Evolutionary conservation across 768 basidiomycete species (phyloP).

Genomic region (Lepiota subincarnata): DNA sequence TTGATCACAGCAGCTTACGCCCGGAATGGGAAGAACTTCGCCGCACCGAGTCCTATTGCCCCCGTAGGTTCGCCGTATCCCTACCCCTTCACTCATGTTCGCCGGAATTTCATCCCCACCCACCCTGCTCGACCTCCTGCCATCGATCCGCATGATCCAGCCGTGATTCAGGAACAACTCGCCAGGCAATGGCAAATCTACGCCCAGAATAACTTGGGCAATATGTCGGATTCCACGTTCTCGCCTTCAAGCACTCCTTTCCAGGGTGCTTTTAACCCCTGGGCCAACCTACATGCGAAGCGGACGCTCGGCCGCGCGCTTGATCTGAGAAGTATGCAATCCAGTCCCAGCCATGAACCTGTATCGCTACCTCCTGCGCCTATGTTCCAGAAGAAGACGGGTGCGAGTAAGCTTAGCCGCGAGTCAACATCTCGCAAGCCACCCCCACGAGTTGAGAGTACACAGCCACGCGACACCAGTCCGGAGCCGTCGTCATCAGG

Average conservation of each 20-base stretch:
- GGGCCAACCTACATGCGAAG: constrained; percentile 65
- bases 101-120: constrained; percentile 41
- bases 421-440: constrained; percentile 19
- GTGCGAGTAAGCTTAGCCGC: background rate
- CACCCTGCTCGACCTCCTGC: constrained; percentile 24
- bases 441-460: constrained; percentile 78
- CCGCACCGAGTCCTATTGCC: constrained; percentile 48
- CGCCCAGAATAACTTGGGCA: constrained; percentile 60
- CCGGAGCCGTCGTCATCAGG: constrained; percentile 73
- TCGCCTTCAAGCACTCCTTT: constrained; percentile 76
- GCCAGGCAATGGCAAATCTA: constrained; percentile 76
- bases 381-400: constrained; percentile 44
- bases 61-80: constrained; percentile 76
- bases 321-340: constrained; percentile 59
- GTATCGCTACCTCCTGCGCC: constrained; percentile 49
- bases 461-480: constrained; percentile 77
- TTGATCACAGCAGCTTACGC: constrained; percentile 36
- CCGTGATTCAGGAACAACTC: constrained; percentile 63
- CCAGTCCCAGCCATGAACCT: constrained; percentile 71
- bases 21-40: constrained; percentile 30
- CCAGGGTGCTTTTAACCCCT: constrained; percentile 63
- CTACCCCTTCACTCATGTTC: constrained; percentile 71
- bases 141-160: constrained; percentile 26
- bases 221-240: constrained; percentile 68
- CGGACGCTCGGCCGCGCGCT: constrained; percentile 41